These are phyloP conservation scores for Pterocarpus santalinus DNA, from an alignment of 306 rosid species.

Conservation along the genomic window DNA sequence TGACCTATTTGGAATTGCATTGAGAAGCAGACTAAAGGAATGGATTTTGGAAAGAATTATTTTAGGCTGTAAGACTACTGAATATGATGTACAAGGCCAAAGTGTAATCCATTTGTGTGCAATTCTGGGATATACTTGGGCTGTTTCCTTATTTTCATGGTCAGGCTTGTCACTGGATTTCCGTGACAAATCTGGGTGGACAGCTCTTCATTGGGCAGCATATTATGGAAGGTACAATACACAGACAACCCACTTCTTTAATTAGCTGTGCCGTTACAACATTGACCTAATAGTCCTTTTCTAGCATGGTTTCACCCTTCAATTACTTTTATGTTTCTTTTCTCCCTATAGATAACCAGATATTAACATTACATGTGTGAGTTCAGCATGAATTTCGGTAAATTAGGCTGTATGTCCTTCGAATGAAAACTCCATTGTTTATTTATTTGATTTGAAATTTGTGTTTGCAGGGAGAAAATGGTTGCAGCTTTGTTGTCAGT, in stretches of 20 bases:
- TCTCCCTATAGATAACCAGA: constrained; percentile 10
- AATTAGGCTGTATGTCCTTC: constrained; percentile 29
- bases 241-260: constrained; percentile 28
- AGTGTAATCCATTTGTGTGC: constrained; percentile 96
- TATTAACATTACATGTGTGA: background rate
- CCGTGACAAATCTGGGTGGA: constrained; percentile 96
- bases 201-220: constrained; percentile 99
- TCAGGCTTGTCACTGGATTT: constrained; percentile 89
- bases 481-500: constrained; percentile 78
- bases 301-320: constrained; percentile 34
- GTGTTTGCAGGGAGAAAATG: constrained; percentile 81
- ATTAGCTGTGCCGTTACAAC: constrained; percentile 20
- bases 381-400: constrained; percentile 25
- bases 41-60: constrained; percentile 86
- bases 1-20: constrained; percentile 61
- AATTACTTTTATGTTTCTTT: constrained; percentile 26
- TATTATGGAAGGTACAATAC: constrained; percentile 76
- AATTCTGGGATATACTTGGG: constrained; percentile 89
- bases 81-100: constrained; percentile 79
- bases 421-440: constrained; percentile 8
- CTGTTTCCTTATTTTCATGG: constrained; percentile 72
- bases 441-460: constrained; percentile 36
- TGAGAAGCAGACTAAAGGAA: constrained; percentile 79
- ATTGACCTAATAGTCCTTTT: constrained; percentile 29
- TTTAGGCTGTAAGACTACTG: constrained; percentile 67